Evolutionary conservation across 768 basidiomycete genomes (phyloP).

Genomic region (Suillus decipiens): DNA sequence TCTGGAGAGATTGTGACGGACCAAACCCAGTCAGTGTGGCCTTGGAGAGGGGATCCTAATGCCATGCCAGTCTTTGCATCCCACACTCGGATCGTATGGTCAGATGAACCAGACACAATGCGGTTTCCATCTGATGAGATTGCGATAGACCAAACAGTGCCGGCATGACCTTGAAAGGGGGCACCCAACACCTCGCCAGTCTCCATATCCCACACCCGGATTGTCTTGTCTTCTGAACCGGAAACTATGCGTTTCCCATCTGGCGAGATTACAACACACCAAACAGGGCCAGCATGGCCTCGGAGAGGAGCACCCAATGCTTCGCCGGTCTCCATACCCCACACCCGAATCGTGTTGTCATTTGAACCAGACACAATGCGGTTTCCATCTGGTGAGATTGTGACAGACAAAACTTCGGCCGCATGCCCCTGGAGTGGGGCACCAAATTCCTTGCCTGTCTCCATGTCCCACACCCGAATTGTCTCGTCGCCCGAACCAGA

Average conservation of each 20-base stretch:
- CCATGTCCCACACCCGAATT: constrained; percentile 15
- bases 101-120: constrained; percentile 7
- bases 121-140: not conserved
- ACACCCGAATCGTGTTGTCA: constrained; percentile 3
- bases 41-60: not conserved
- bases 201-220: constrained; percentile 16
- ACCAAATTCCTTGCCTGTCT: not conserved
- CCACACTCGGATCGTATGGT: constrained; percentile 8
- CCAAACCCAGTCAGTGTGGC: not conserved
- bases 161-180: not conserved
- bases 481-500: not conserved
- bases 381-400: constrained; percentile 1
- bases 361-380: not conserved
- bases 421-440: not conserved
- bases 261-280: constrained; percentile 12
- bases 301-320: not conserved
- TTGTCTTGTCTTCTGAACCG: not conserved
- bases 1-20: not conserved
- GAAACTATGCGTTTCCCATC: constrained; percentile 2
- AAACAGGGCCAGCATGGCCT: constrained; percentile 10
- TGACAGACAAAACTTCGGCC: not conserved
- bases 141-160: not conserved
- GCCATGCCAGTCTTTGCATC: not conserved
- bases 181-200: not conserved
- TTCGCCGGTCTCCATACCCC: constrained; percentile 2